Conservation (phyloP, 208 protist genomes). For the Leptomonas seymouri region DNA sequence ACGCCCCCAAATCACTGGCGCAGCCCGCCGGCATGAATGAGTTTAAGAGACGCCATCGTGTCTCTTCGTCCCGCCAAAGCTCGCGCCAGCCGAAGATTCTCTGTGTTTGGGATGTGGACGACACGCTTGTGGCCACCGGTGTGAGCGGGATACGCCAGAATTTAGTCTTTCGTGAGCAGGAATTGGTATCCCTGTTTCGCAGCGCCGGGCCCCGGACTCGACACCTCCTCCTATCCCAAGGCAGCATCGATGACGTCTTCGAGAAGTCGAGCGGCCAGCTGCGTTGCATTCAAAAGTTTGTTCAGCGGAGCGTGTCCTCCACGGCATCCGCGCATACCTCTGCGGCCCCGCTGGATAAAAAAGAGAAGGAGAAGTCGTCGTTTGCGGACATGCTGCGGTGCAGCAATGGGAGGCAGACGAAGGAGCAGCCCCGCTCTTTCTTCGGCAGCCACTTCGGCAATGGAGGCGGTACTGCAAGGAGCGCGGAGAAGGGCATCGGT, state of each 20-base stretch:
- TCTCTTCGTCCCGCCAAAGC: slow-evolving; percentile 5
- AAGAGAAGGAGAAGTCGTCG: slow-evolving; percentile 26
- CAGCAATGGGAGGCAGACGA: slow-evolving; percentile 27
- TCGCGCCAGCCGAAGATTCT: slow-evolving; percentile 37
- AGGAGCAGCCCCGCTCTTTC: slow-evolving; percentile 14
- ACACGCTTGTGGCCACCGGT: slow-evolving; percentile 77
- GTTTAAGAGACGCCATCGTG: slow-evolving; percentile 11
- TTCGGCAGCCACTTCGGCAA: background rate
- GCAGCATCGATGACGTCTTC: slow-evolving; percentile 89
- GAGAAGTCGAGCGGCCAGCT: slow-evolving; percentile 30
- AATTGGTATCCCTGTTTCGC: slow-evolving; percentile 59
- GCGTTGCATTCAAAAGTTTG: slow-evolving; percentile 47
- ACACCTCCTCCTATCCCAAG: slow-evolving; percentile 82
- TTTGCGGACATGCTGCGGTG: slow-evolving; percentile 32
- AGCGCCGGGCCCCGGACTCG: slow-evolving; percentile 36
- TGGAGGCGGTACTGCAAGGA: background rate
- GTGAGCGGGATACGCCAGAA: slow-evolving; percentile 64
- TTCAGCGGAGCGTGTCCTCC: slow-evolving; percentile 1
- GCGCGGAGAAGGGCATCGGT: slow-evolving; percentile 1
- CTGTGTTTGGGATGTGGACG: slow-evolving; percentile 88
- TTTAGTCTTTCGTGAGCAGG: slow-evolving; percentile 48
- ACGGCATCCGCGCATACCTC: background rate
- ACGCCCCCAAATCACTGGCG: background rate
- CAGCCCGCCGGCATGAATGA: slow-evolving; percentile 2
- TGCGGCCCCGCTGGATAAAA: background rate